Evolutionary conservation across 139 green algal species (phyloP).

Genomic region (Auxenochlorella pyrenoidosa): DNA sequence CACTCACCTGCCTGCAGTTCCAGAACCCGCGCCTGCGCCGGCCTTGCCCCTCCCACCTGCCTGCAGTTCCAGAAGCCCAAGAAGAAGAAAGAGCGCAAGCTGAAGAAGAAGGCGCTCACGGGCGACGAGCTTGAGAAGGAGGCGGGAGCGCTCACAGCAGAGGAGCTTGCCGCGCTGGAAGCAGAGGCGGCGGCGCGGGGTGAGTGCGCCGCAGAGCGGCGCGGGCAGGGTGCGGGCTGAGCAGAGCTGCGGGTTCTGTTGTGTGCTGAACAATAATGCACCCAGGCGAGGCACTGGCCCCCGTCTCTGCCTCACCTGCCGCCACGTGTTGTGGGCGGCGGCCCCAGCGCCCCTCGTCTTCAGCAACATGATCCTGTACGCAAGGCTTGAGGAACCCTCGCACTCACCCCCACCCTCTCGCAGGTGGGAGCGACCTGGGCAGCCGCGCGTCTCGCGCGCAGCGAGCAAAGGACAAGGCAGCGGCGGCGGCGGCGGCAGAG

Average conservation of each 20-base stretch:
- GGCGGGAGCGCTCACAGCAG: slow-evolving; percentile 42
- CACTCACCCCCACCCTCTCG: no score
- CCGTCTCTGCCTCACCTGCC: no score
- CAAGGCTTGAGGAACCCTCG: no score
- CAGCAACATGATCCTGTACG: background rate
- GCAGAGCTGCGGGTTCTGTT: no score
- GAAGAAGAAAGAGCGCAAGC: slow-evolving; percentile 81
- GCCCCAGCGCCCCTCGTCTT: no score
- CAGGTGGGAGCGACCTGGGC: slow-evolving; percentile 56
- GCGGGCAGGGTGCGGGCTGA: no score
- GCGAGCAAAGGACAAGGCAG: slow-evolving; percentile 9
- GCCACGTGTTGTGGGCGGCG: no score
- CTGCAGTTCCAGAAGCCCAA: slow-evolving; percentile 69
- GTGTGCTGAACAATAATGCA: no score
- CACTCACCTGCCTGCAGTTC: no score
- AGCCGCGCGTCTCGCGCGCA: slow-evolving; percentile 48
- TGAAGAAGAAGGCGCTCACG: slow-evolving; percentile 68
- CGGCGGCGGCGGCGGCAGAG: slow-evolving; percentile 37
- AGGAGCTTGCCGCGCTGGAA: slow-evolving; percentile 66
- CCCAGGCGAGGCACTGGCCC: no score
- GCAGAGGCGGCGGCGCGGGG: slow-evolving; percentile 48
- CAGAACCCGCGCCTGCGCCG: no score
- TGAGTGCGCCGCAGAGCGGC: no score
- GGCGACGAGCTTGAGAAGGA: slow-evolving; percentile 51
- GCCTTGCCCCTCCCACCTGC: background rate